A percentile compares a stretch with the other conserved stretches of the same genome.
phyloP scores from a whole-genome alignment of 345 rosid genomes.

The Schrenkiella parvula region DNA sequence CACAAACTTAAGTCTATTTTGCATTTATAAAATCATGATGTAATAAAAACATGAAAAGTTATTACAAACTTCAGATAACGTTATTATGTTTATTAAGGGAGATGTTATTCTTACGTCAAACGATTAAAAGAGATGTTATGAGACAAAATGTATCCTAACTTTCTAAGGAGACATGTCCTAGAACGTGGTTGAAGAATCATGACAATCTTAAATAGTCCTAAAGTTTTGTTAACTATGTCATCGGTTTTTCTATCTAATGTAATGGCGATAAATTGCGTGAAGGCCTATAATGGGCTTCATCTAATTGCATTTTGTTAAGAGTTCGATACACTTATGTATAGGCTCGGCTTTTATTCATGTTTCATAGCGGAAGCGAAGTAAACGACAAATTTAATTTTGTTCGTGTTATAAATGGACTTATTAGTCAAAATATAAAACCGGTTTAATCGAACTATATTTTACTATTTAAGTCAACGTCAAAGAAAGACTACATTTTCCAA shows the following conservation, averaged over 20 bases:
- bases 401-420: neutral
- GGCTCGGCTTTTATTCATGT: neutral
- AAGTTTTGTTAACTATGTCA: no score
- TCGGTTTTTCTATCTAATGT: no score
- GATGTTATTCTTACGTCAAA: neutral
- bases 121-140: neutral
- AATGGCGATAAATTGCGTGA: neutral
- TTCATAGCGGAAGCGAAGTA: no score
- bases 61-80: neutral
- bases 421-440: neutral
- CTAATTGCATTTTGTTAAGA: neutral
- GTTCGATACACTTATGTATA: neutral
- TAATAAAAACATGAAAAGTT: neutral
- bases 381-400: neutral
- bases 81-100: neutral
- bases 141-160: neutral
- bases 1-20: neutral
- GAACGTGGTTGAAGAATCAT: no score
- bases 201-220: no score
- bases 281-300: neutral
- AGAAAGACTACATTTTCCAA: neutral
- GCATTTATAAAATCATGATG: neutral
- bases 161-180: no score
- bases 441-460: neutral
- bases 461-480: neutral